Conservation (phyloP, 1,139 yeast species). For the Ashbya aceris region DNA sequence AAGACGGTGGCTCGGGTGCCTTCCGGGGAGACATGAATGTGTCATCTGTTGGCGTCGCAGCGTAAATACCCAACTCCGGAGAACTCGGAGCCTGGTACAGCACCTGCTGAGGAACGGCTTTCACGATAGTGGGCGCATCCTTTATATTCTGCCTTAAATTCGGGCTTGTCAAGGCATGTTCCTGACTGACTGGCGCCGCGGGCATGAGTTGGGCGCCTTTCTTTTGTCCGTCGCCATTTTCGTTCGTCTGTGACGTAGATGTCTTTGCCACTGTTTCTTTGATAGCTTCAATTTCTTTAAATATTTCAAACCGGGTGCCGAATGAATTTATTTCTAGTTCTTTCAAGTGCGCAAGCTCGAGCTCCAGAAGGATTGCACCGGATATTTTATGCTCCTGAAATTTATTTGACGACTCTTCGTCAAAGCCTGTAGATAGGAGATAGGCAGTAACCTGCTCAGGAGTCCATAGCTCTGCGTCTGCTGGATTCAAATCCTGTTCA, state of each 20-base stretch:
- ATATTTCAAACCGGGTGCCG: conserved; percentile 90
- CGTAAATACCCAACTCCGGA: not conserved
- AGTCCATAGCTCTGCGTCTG: conserved; percentile 59
- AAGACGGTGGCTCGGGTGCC: conserved; percentile 52
- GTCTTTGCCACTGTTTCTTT: conserved; percentile 20
- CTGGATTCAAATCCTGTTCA: conserved; percentile 34
- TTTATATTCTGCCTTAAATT: conserved; percentile 36
- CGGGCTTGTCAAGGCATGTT: conserved; percentile 29
- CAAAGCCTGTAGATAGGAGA: conserved; percentile 67
- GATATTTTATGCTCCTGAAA: conserved; percentile 83
- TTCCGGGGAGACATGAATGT: conserved; percentile 50
- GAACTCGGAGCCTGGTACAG: not conserved
- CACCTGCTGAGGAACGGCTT: conserved; percentile 25
- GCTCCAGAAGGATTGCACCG: conserved; percentile 74
- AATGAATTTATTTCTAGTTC: conserved; percentile 87
- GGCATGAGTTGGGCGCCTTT: conserved; percentile 22
- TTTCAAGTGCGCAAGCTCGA: conserved; percentile 77
- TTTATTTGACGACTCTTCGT: conserved; percentile 59
- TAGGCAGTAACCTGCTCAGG: conserved; percentile 78
- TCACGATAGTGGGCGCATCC: conserved; percentile 29
- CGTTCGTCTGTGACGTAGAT: conserved; percentile 1
- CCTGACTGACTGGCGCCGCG: conserved; percentile 16
- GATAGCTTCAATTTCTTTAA: conserved; percentile 77
- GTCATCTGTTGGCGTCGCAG: conserved; percentile 10
- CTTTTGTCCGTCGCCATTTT: not conserved